A percentile compares a stretch with the other conserved stretches of the same genome.
Conservation (phyloP, 2,329 filamentous ascomycete genomes). For the Aspergillus tubingensis region DNA sequence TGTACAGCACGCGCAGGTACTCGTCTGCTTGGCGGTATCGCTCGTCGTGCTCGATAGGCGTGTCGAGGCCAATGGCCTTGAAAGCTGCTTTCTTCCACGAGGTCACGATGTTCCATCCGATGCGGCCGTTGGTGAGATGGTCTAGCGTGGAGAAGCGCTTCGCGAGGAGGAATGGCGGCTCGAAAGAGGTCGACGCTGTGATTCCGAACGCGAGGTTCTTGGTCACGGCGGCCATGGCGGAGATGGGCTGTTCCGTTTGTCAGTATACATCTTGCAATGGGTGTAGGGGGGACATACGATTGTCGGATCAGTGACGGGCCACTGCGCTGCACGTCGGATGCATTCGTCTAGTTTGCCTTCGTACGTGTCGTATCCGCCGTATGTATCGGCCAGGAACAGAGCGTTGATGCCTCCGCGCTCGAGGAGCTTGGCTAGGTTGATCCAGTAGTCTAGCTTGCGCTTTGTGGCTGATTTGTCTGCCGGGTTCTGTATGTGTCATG, state of each 20-base stretch:
- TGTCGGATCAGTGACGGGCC: conserved; percentile 65
- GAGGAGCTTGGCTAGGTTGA: conserved; percentile 62
- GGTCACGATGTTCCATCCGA: conserved; percentile 70
- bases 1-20: conserved; percentile 63
- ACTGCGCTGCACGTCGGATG: conserved; percentile 64
- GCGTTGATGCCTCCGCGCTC: conserved; percentile 66
- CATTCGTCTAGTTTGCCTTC: conserved; percentile 61
- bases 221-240: conserved; percentile 67
- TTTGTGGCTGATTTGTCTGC: conserved; percentile 63
- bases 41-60: conserved; percentile 62
- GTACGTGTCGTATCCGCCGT: conserved; percentile 65
- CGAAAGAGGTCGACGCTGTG: conserved; percentile 64
- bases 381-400: conserved; percentile 67
- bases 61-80: conserved; percentile 62
- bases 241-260: conserved; percentile 52
- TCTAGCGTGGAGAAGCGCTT: conserved; percentile 65
- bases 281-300: conserved; percentile 50
- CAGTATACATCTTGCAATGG: not conserved
- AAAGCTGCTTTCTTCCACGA: conserved; percentile 64
- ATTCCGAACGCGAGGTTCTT: conserved; percentile 65
- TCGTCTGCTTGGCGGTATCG: conserved; percentile 64
- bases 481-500: conserved; percentile 52
- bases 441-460: conserved; percentile 63
- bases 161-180: conserved; percentile 63
- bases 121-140: conserved; percentile 61